Conservation (phyloP, 2,329 filamentous ascomycete genomes). For the Colletotrichum sojae region DNA sequence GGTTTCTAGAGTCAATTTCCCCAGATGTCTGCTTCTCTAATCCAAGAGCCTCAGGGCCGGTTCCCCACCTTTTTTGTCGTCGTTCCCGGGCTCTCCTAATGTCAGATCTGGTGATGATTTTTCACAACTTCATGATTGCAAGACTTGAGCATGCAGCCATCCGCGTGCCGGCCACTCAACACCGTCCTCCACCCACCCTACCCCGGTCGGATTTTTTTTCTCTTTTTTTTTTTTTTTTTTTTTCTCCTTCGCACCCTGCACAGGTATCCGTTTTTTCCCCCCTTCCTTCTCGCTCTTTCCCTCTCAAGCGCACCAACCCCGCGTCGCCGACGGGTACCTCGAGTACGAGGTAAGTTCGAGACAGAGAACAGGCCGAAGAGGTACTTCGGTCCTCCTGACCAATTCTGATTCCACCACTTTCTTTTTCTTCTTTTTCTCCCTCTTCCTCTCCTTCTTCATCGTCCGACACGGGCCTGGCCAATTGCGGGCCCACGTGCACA, state of each 20-base stretch:
- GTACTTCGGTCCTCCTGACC: conserved; percentile 4
- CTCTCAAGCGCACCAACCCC: conserved; percentile 38
- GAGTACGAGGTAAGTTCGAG: conserved; percentile 1
- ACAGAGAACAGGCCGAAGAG: background rate
- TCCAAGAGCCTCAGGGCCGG: conserved; percentile 32
- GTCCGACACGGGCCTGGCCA: conserved; percentile 37
- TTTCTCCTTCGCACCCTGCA: background rate
- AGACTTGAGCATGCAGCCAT: conserved; percentile 16
- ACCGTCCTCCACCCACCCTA: conserved; percentile 18
- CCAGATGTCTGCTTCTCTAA: background rate
- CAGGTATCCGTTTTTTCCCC: conserved; percentile 5
- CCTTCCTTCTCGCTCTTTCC: background rate
- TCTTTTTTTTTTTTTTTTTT: background rate
- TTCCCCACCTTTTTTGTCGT: conserved; percentile 22
- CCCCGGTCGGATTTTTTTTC: background rate
- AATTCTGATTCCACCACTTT: conserved; percentile 44
- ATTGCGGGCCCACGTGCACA: conserved; percentile 47
- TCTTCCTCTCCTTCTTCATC: conserved; percentile 3
- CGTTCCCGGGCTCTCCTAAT: conserved; percentile 2
- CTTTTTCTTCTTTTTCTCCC: conserved; percentile 15
- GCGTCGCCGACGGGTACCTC: conserved; percentile 11
- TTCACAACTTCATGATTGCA: conserved; percentile 20
- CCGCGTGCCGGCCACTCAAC: conserved; percentile 18
- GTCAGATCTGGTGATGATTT: conserved; percentile 30
- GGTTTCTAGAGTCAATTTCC: conserved; percentile 1